A percentile compares a stretch with the other conserved stretches of the same genome.
Evolutionary conservation across 106 monocot species (phyloP).

Genomic region (Dendrobium officinale): DNA sequence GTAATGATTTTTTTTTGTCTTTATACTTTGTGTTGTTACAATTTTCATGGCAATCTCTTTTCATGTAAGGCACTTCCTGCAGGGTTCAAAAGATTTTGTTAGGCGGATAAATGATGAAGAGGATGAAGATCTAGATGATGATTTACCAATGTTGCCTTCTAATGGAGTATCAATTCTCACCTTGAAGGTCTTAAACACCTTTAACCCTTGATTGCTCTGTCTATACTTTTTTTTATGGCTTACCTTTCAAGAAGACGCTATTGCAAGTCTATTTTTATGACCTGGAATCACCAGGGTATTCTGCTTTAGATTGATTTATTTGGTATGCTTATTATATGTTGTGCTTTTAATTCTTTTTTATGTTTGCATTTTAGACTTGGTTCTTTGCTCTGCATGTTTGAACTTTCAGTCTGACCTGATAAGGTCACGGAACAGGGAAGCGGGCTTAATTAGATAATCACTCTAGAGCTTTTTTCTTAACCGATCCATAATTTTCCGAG

Average conservation of each 20-base stretch:
- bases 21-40: neutral
- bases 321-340: neutral
- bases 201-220: neutral
- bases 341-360: neutral
- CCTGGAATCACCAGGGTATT: neutral
- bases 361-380: neutral
- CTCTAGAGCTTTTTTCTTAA: no score
- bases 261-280: neutral
- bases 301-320: neutral
- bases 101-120: slow-evolving; percentile 63
- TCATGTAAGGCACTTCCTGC: slow-evolving; percentile 4
- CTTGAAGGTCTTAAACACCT: neutral
- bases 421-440: no score
- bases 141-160: slow-evolving; percentile 8
- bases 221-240: neutral
- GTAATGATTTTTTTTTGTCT: slow-evolving; percentile 10
- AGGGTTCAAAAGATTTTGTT: slow-evolving; percentile 61
- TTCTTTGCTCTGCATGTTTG: neutral
- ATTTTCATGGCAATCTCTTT: neutral
- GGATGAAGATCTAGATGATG: slow-evolving; percentile 29
- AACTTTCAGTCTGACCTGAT: no score
- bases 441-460: no score
- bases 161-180: neutral
- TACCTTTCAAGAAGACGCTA: neutral
- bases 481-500: no score